phyloP scores from a whole-genome alignment of 2,329 filamentous ascomycete species.

The Coniella vitis region DNA sequence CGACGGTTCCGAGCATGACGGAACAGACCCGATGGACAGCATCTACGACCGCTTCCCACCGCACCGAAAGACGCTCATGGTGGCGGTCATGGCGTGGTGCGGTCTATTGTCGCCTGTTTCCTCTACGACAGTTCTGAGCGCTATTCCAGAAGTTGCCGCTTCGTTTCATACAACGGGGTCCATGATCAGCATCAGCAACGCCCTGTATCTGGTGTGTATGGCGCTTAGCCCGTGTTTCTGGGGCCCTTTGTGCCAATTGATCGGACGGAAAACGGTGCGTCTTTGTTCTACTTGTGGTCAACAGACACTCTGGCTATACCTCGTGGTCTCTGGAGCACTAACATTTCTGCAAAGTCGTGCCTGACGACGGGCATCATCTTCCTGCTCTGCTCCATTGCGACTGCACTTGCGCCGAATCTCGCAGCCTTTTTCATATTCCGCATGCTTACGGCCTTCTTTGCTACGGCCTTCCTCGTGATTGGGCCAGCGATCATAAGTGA shows the following conservation, averaged over 20 bases:
- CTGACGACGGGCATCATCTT: conserved; percentile 39
- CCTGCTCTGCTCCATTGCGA: conserved; percentile 67
- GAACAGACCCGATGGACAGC: background rate
- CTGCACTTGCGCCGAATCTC: conserved; percentile 65
- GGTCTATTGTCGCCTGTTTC: conserved; percentile 9
- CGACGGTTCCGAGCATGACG: conserved; percentile 4
- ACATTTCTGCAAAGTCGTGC: conserved; percentile 43
- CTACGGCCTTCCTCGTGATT: conserved; percentile 66
- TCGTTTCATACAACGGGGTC: conserved; percentile 4
- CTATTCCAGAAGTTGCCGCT: conserved; percentile 9
- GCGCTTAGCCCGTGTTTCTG: conserved; percentile 63
- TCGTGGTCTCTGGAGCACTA: too few relatives aligned
- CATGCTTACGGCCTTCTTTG: conserved; percentile 67
- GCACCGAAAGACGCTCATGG: conserved; percentile 7
- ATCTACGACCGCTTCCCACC: conserved; percentile 7
- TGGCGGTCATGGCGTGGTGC: conserved; percentile 9
- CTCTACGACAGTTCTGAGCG: conserved; percentile 5
- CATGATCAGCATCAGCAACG: conserved; percentile 11
- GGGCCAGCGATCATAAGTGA: conserved; percentile 43
- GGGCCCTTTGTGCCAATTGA: conserved; percentile 63
- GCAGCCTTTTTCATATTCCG: conserved; percentile 68
- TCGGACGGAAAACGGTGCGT: conserved; percentile 51
- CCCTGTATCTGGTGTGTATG: conserved; percentile 66
- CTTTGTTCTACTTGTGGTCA: background rate
- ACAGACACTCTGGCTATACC: conserved; percentile 16